phyloP scores from a whole-genome alignment of 768 basidiomycete species.

The Dendrothele bispora region DNA sequence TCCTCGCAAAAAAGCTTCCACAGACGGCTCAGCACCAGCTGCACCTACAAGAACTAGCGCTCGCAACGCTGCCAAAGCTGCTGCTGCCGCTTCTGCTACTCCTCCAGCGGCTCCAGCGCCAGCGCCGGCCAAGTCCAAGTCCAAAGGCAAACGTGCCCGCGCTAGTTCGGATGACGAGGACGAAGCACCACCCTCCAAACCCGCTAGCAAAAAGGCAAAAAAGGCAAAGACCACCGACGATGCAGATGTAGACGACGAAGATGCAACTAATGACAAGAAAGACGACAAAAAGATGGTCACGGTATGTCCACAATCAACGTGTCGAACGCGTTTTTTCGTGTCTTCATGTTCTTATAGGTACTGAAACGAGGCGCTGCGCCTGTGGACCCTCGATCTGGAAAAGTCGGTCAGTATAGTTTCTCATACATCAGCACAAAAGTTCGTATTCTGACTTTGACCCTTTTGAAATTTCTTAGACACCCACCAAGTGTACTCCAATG shows the following conservation, averaged over 20 bases:
- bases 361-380: constrained; percentile 57
- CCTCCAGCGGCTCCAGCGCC: constrained; percentile 18
- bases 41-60: constrained; percentile 39
- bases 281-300: constrained; percentile 44
- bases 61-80: constrained; percentile 29
- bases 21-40: constrained; percentile 24
- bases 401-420: constrained; percentile 40
- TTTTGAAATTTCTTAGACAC: constrained; percentile 32
- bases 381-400: constrained; percentile 47
- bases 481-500: constrained; percentile 48
- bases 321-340: constrained; percentile 1
- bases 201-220: constrained; percentile 11
- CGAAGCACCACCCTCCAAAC: constrained; percentile 9
- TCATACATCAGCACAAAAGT: neutral
- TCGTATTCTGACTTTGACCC: neutral
- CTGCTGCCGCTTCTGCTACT: constrained; percentile 18
- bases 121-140: constrained; percentile 27
- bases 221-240: constrained; percentile 19
- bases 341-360: constrained; percentile 34
- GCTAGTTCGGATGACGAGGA: constrained; percentile 15
- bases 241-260: constrained; percentile 16
- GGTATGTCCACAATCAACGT: neutral
- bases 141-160: constrained; percentile 33
- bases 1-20: constrained; percentile 44
- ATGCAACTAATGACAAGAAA: constrained; percentile 20